phyloP scores from a whole-genome alignment of 768 basidiomycete species.

The Amanita phalloides region DNA sequence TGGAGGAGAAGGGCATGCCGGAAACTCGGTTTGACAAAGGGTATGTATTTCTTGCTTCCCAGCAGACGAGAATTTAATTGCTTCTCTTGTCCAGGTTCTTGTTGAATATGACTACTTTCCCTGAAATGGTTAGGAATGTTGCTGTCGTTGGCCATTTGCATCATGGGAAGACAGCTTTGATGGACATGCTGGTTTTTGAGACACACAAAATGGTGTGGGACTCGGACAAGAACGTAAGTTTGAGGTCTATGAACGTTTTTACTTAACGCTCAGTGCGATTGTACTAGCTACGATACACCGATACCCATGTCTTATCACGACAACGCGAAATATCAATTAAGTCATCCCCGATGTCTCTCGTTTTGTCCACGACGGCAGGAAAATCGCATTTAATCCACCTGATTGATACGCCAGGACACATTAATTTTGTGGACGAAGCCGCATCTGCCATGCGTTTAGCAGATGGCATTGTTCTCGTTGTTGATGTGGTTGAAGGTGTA shows the following conservation, averaged over 20 bases:
- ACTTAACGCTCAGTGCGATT: neutral
- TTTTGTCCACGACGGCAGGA: slow-evolving; percentile 73
- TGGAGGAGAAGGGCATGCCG: slow-evolving; percentile 93
- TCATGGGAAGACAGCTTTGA: slow-evolving; percentile 92
- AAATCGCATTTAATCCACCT: slow-evolving; percentile 92
- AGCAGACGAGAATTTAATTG: neutral
- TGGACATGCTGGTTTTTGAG: slow-evolving; percentile 97
- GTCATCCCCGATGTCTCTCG: slow-evolving; percentile 91
- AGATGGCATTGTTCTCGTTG: slow-evolving; percentile 88
- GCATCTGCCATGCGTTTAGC: slow-evolving; percentile 77
- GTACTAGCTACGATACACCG: slow-evolving; percentile 82
- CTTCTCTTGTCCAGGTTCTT: slow-evolving; percentile 54
- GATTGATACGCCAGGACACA: slow-evolving; percentile 96
- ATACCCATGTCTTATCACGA: slow-evolving; percentile 85
- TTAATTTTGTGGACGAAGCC: slow-evolving; percentile 98
- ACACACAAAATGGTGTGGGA: slow-evolving; percentile 95
- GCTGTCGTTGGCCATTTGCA: slow-evolving; percentile 95
- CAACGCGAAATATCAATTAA: slow-evolving; percentile 91
- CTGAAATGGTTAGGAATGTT: slow-evolving; percentile 93
- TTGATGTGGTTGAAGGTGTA: slow-evolving; percentile 98
- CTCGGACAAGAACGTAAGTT: slow-evolving; percentile 73
- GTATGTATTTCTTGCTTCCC: slow-evolving; percentile 32
- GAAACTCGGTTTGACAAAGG: slow-evolving; percentile 97
- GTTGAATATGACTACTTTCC: slow-evolving; percentile 82
- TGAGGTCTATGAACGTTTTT: neutral